Percentiles rank a stretch among this genome's conserved stretches.
These are phyloP conservation scores for Emergomyces pasteurianus DNA, from an alignment of 2,329 filamentous ascomycete genomes.

Conservation along the genomic window DNA sequence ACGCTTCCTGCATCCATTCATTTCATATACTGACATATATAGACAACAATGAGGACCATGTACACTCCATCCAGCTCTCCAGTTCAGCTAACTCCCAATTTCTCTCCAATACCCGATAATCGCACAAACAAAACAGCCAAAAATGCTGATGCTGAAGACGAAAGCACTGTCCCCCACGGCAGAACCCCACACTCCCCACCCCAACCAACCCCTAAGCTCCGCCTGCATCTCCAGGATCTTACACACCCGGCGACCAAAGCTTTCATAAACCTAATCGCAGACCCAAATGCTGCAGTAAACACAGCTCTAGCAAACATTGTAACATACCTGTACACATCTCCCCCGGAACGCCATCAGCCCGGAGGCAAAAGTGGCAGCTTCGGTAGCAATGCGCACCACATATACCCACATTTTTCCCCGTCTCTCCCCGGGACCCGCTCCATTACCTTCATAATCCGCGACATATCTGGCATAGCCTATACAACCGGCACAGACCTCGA, in stretches of 20 bases:
- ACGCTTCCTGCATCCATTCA: no score
- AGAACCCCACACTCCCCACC: neutral
- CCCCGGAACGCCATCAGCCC: conserved; percentile 11
- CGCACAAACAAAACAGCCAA: neutral
- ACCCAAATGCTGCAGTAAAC: conserved; percentile 46
- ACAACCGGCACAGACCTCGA: conserved; percentile 72
- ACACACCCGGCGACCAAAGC: conserved; percentile 43
- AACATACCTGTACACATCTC: conserved; percentile 52
- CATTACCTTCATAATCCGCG: conserved; percentile 68
- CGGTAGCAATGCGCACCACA: neutral
- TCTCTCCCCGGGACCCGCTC: conserved; percentile 58
- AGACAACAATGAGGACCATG: neutral
- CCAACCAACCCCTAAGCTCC: conserved; percentile 23
- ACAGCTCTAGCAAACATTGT: conserved; percentile 57
- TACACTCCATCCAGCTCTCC: neutral
- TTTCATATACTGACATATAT: neutral
- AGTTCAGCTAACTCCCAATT: neutral
- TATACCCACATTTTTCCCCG: conserved; percentile 17
- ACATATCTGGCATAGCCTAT: conserved; percentile 79
- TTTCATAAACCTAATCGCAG: conserved; percentile 57
- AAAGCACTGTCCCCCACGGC: neutral
- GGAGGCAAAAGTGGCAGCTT: neutral
- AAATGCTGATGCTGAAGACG: neutral
- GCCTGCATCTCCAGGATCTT: conserved; percentile 24
- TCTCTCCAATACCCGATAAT: neutral